phyloP scores from a whole-genome alignment of 306 rosid genomes.

The Malus sieversii region DNA sequence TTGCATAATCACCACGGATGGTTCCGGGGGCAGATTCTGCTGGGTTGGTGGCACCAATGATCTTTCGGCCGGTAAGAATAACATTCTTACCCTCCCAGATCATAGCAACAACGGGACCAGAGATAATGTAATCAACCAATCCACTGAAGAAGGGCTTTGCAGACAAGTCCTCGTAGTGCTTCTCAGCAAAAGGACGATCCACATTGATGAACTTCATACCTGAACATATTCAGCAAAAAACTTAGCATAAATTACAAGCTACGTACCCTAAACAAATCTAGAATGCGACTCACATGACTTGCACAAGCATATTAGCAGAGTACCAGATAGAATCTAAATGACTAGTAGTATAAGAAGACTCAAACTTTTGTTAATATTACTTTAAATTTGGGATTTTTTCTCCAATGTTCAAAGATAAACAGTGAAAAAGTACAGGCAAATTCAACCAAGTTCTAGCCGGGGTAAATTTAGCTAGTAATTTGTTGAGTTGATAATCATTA shows the following conservation, averaged over 20 bases:
- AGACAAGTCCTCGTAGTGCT: slow-evolving; percentile 79
- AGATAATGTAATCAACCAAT: slow-evolving; percentile 75
- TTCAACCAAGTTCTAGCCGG: neutral
- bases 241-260: neutral
- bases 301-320: no score
- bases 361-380: neutral
- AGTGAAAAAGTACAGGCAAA: neutral
- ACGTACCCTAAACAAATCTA: neutral
- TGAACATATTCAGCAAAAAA: slow-evolving; percentile 11
- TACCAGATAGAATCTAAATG: no score
- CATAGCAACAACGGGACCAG: slow-evolving; percentile 98
- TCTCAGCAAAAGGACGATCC: slow-evolving; percentile 83
- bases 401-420: neutral
- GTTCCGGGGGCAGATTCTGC: slow-evolving; percentile 89
- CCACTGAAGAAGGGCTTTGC: slow-evolving; percentile 84
- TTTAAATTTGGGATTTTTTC: neutral
- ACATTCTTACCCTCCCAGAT: slow-evolving; percentile 93
- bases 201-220: slow-evolving; percentile 75
- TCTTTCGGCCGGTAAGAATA: slow-evolving; percentile 70
- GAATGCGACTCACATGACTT: neutral
- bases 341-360: no score
- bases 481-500: neutral
- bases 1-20: slow-evolving; percentile 82
- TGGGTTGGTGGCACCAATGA: slow-evolving; percentile 92
- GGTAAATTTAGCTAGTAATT: neutral